Base-by-base conservation (phyloP, 495 filamentous ascomycete genomes). In the Neurospora pannonica region DNA sequence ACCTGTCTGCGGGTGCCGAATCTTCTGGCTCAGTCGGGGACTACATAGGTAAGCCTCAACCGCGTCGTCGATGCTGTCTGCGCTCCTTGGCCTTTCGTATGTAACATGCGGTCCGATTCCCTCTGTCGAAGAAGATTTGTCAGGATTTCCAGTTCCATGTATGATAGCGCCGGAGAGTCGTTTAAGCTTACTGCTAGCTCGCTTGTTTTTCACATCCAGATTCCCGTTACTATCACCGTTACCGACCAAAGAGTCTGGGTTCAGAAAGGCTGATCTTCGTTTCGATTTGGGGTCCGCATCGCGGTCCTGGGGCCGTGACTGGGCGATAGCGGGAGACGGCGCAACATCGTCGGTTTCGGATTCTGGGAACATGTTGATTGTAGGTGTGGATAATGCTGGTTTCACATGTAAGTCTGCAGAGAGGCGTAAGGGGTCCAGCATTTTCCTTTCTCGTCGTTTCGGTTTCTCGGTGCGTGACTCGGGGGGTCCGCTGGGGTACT, bases 31-130 rank as follows among this genome's bases (percentile, higher is more conserved):
- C 75, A 99, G 82, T 15, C 94, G 90, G 0, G 95, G 90, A 39
- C 94, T 92, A 74, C 90, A 89, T 5, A 97, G 85, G 78, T 97
- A 98, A n/a, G 90, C 89, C 67, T 93, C 88, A 0, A 99, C 94
- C 9, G 92, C 93, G 78, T 93, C 87, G 77, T 97, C 95, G 74
- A 98, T 89, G 9, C 93, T 96, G 82, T 98, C 96, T 6, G 90
- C 89, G 76, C 92, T 95, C 9, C 85, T 87, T 7, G 92, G 92
- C 73, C 93, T 87, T 73, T 89, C 88, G 71, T 89, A 87, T 1
- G 84, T 83, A 24, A 85, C 78, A 21, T 80, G 79, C 0, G 81
- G 75, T 73, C 81, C 78, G 31, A 80, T 79, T 19, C 75, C 74
- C 74, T 77, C 72, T 72, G 76, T 76, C 38, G 73, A 71, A 2